Percentiles rank a stretch among this genome's conserved stretches.
These are phyloP conservation scores for Domatiomyces catenatus DNA, from an alignment of 2,329 filamentous ascomycete genomes.

Conservation along the genomic window DNA sequence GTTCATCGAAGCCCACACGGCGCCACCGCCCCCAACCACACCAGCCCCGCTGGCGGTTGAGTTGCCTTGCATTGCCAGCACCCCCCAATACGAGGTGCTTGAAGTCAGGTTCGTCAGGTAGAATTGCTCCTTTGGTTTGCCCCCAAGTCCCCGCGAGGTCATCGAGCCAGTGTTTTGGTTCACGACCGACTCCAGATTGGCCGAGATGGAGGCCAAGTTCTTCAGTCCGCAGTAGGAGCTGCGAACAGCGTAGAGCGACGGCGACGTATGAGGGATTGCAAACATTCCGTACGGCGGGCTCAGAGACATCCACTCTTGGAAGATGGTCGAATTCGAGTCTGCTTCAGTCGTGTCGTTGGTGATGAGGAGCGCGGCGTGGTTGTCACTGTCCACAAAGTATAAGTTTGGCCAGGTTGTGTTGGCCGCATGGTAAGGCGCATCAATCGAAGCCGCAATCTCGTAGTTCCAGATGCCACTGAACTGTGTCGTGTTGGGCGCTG, in stretches of 20 bases:
- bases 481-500: conserved; percentile 49
- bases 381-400: conserved; percentile 73
- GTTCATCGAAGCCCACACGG: conserved; percentile 54
- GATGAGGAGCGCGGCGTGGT: conserved; percentile 59
- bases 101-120: conserved; percentile 61
- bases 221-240: conserved; percentile 71
- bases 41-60: conserved; percentile 39
- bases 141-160: conserved; percentile 50
- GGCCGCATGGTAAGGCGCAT: conserved; percentile 59
- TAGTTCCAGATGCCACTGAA: conserved; percentile 61
- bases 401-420: conserved; percentile 41
- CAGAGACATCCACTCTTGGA: conserved; percentile 42
- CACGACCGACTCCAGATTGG: conserved; percentile 38
- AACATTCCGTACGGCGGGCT: conserved; percentile 60
- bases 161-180: conserved; percentile 41
- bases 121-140: conserved; percentile 72
- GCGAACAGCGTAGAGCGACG: conserved; percentile 51
- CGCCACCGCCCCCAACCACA: conserved; percentile 55
- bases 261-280: conserved; percentile 46
- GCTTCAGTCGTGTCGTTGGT: conserved; percentile 55
- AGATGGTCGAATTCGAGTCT: conserved; percentile 31
- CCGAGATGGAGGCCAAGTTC: conserved; percentile 47
- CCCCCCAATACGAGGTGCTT: conserved; percentile 56
- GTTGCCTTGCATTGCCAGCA: conserved; percentile 50
- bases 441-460: conserved; percentile 67